Base-by-base conservation (phyloP, 2,329 filamentous ascomycete genomes). In the Trichoderma sp. region DNA sequence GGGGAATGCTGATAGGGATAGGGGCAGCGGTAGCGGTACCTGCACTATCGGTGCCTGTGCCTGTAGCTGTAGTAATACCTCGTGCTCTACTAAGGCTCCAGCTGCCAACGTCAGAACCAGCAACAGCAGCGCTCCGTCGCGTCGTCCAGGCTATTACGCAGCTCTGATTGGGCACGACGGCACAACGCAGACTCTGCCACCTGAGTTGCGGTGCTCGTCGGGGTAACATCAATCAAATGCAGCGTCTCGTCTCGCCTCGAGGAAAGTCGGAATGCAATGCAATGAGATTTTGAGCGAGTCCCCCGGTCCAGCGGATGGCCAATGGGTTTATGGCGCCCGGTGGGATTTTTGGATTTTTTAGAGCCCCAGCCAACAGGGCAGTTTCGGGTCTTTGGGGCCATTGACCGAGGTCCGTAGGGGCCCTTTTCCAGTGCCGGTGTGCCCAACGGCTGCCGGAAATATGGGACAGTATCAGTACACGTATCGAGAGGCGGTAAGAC, bases 151-250 rank as follows among this genome's bases (percentile, higher is more conserved):
- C 39, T 36, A 36, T 15, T 14, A 28, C 53, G 56, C 34, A 8
- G 62, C 68, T 36, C 61, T 71, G 71, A 76, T 73, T 74, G 74
- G 74, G 56, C 24, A 43, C 14, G 63, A 61, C 51, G 62, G 60
- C 66, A 61, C 65, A 39, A 51, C 66, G 74, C 72, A 74, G 71
- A 71, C 53, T 60, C 43, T 66, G 75, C 69, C 51, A 72, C 62
- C 56, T 68, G 43, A 69, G 66, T 47, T 56, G 53, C 56, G 28
- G 47, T 51, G 64, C 47, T 34, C 60, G 43, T 56, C 32, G 64
- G 60, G 14, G 36, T 43, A 73, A 63, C 58, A 64, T 57, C 56
- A 51, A 53, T 18, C 32, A 14, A 24, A 4, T 2, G 56, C 56
- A 60, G 26, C n/a, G 53, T 57, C 24, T 26, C 21, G 43, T 36